Base-by-base conservation (phyloP, 2,329 filamentous ascomycete species). In the Penicillium sclerotiorum region DNA sequence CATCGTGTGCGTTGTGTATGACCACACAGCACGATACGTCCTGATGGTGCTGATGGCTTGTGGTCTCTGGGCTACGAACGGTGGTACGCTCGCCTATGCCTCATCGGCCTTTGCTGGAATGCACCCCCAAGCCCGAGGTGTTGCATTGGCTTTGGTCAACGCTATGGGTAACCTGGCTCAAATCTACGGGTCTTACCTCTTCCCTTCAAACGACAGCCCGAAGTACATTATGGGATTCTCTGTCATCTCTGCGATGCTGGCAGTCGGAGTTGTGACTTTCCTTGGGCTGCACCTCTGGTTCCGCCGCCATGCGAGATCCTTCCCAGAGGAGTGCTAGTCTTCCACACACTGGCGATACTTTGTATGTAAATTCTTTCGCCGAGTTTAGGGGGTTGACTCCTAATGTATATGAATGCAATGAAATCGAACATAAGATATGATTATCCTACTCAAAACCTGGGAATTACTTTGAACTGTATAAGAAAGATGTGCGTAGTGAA, bases 11-110 rank as follows among this genome's bases (percentile, higher is more conserved):
- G 59, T 50, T 6, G 70, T 82, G 3, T 80, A 80, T 62, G 66
- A 78, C 60, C 79, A 76, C 63, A 78, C 69, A 1, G 80, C 77
- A 1, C 72, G 80, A 5, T 84, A 84, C 54, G 78, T 72, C 0
- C 68, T 83, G 1, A 72, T 84, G 0, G 77, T 82, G 2, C 68
- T 83, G 47, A 80, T 82, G 78, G 79, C 79, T 0, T 74, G 77
- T 1, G 80, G 79, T 0, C 68, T 83, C 0, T 82, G 78, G 80
- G 69, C 77, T 0, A 74, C 76, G 1, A 82, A 83, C 57, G 79
- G 75, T 1, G 70, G 78, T 2, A 71, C 75, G 0, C 68, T 84
- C 15, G 74, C 78, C 0, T 83, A 78, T 49, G 77, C 77, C 0
- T 77, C 78, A 3, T 76, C 77, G 0, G 78, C 77, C 0, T 82